Evolutionary conservation across 1,284 basidiomycete species (phyloP), one percentile per base, ranked within the genome.

Genomic region (Melampsora larici-populina): DNA sequence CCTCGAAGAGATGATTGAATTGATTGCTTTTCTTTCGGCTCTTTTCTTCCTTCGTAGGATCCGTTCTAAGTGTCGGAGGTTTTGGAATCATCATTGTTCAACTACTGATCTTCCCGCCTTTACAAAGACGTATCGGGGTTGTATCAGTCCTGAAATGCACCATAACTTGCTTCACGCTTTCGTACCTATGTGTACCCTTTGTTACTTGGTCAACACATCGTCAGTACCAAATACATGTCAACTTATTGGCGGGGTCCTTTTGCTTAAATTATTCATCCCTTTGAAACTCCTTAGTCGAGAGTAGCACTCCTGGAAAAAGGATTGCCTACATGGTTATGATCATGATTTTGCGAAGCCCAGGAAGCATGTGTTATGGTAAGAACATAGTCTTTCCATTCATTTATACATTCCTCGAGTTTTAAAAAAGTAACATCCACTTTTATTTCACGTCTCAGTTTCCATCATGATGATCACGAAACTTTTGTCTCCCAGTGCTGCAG

Each of bases 381-480:
- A 31, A n/a, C n/a, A 36, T 36, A 9, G 9, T 36, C 36, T 4
- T 13, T 43, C 40, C 5, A 43, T 1, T 13, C 40, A 43, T 43
- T 13, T 13, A 4, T 11, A 43, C 40, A 43, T 43, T 43, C 40
- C 13, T 7, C 6, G 5, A 13, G 5, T 43, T 13, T 43, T 13
- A 7, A 13, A 43, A 9, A 9, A 43, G 40, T 43, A 43, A 43
- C 40, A 7, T 43, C 13, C 11, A 9, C 40, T 13, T 9, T 43
- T 1, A 4, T 43, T 43, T 13, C 13, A 13, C 11, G 40, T 43
- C 40, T 43, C 18, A 74, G 71, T 74, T 18, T 74, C 62, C 26
- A 74, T 33, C 7, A 40, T 74, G 63, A 74, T 74, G 62, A 74
- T 74, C 62, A 74, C 71, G n/a, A 65, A 24, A 18, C 64, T 74